Percentiles rank a stretch among this genome's conserved stretches.
These are phyloP conservation scores for Arthrobotrys musiformis DNA, from an alignment of 2,329 filamentous ascomycete species.

Conservation along the genomic window DNA sequence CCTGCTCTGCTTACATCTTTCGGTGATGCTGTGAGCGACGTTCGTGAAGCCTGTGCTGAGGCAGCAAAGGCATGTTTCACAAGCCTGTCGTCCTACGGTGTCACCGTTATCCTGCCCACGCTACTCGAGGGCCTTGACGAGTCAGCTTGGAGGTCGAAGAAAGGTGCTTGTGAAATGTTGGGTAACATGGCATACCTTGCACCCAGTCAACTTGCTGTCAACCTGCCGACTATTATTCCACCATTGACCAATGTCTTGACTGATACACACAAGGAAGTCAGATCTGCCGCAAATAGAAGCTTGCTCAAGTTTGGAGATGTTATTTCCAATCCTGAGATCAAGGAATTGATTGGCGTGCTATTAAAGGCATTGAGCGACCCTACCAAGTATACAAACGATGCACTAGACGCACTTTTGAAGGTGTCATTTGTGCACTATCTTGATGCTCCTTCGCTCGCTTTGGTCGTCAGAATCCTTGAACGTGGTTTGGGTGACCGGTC, in stretches of 20 bases:
- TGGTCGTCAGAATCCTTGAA: slow-evolving; percentile 94
- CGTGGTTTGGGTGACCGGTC: slow-evolving; percentile 90
- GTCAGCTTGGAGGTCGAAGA: slow-evolving; percentile 97
- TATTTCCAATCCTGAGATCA: slow-evolving; percentile 97
- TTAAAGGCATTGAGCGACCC: slow-evolving; percentile 97
- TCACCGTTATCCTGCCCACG: slow-evolving; percentile 92
- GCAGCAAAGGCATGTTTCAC: slow-evolving; percentile 95
- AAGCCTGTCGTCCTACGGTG: slow-evolving; percentile 91
- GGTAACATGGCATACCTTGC: slow-evolving; percentile 99
- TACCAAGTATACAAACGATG: slow-evolving; percentile 95
- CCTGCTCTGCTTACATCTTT: slow-evolving; percentile 90
- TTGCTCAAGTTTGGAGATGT: slow-evolving; percentile 98
- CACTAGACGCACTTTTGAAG: slow-evolving; percentile 92
- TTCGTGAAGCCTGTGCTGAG: slow-evolving; percentile 90
- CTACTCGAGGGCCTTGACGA: slow-evolving; percentile 92
- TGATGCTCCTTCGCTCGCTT: slow-evolving; percentile 93
- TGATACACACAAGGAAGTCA: slow-evolving; percentile 97
- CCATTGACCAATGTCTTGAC: slow-evolving; percentile 93
- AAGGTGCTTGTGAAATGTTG: slow-evolving; percentile 93
- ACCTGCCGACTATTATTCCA: slow-evolving; percentile 94
- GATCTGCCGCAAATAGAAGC: slow-evolving; percentile 89
- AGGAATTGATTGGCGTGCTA: slow-evolving; percentile 87
- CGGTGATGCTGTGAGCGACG: slow-evolving; percentile 86
- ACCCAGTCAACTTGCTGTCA: slow-evolving; percentile 90
- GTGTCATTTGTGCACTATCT: slow-evolving; percentile 98